Evolutionary conservation across 2,329 filamentous ascomycete genomes (phyloP), one percentile per base, ranked within the genome.

Genomic region (Xylaria sp.): DNA sequence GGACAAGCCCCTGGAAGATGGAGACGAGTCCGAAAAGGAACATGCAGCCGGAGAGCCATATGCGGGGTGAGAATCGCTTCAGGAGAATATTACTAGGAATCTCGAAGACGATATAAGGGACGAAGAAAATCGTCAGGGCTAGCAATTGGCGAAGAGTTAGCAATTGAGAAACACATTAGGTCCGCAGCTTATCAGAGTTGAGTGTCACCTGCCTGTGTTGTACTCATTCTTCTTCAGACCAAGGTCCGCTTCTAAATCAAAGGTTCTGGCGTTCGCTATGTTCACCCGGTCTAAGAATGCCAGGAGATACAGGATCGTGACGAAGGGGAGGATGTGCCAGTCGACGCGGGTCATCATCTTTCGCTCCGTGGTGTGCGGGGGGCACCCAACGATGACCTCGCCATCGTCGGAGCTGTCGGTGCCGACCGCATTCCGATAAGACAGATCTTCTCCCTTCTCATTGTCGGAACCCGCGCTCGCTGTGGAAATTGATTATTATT

Each of bases 21-120:
- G 91, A 92, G 50, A 90, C 86, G 25, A 96, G 81, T 10, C 93
- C 92, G 72, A 97, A 97, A 65, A 88, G 81, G 70, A 95, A 91
- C 91, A 97, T 97, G 81, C 94, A 97, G 59, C 88, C 76, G 3
- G 90, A 89, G 27, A 97, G 83, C 92, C 77, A 78, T 67, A 77
- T 63, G 13, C 73, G 73, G 5, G 77, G 75, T 80, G 84, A 76
- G 57, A 79, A 73, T 20, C 79, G 79, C 81, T 94, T 94, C 56
- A 94, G 81, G 31, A 93, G 79, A 61, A 94, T 86, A 75, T 92
- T 92, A 71, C 88, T 90, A 0, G 90, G 90, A 63, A 94, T 92
- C 81, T 92, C 89, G 72, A 87, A 85, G 61, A 92, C 73, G 72
- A 92, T 83, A 76, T 94, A 95, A 0, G 92, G 91, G 0, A 94